Base-by-base conservation (phyloP, 441 rosid species). In the Melastoma candidum region DNA sequence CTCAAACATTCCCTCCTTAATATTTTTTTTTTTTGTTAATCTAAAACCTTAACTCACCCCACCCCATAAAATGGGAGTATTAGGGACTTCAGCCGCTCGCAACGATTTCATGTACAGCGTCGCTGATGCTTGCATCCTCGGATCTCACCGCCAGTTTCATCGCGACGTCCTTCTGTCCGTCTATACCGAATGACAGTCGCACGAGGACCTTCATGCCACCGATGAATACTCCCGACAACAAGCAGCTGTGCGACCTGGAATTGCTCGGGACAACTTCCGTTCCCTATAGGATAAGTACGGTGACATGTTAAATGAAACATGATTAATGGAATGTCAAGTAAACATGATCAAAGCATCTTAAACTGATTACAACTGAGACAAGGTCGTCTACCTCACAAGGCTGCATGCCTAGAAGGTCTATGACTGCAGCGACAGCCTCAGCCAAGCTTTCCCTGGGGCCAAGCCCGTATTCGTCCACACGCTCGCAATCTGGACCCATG, bases 381-480 rank as follows among this genome's bases (percentile, higher is more conserved):
- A 32, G 41, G 41, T 8, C 41, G 8, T 8, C 41, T 8, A 85
- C 98, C 96, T 93, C 99, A 49, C 97, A 93, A 9, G 96, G 84
- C 73, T 86, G 97, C 99, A 93, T 81, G 74, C 99, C 99, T 27
- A 93, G 96, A 77, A 93, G 99, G 70, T 63, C 68, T 58, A 77
- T 77, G 63, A 86, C 99, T 51, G 96, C 83, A 59, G 58, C 77
- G 44, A 89, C 83, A 58, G 97, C 93, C 65, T 89, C 99, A 14
- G 72, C 70, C 70, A 89, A 75, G 61, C 84, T 84, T 46, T 89
- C 99, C 74, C 96, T 89, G 44, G 82, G 81, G 54, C 99, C 99
- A 63, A 89, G 95, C 32, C 95, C 99, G 49, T 93, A 93, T 65
- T 93, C 99, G 58, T 89, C 97, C 11, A 84, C 83, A 11, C 68